Conservation (phyloP, 83 land plant species). For the Larix sibirica region DNA sequence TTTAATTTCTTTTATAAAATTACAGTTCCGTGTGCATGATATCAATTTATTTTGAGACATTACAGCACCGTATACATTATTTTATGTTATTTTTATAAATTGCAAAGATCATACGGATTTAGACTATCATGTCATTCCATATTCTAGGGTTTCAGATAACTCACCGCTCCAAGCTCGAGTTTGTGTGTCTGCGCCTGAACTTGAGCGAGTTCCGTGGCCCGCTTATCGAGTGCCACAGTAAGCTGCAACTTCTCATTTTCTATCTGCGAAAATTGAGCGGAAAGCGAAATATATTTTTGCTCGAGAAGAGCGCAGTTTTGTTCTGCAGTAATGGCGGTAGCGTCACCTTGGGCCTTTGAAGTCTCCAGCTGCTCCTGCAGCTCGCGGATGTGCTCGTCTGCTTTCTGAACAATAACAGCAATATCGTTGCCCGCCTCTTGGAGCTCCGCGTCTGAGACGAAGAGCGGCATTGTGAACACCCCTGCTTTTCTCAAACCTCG, state of each 20-base stretch:
- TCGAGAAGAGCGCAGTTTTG: conserved; percentile 85
- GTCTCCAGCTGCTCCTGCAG: conserved; percentile 69
- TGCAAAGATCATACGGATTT: too few species aligned
- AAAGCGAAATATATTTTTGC: conserved; percentile 72
- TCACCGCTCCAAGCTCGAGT: conserved; percentile 58
- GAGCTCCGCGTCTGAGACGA: conserved; percentile 81
- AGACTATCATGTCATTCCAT: neutral
- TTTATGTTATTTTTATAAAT: too few species aligned
- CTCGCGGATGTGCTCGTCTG: conserved; percentile 61
- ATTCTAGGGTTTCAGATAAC: neutral
- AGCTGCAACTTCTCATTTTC: conserved; percentile 57
- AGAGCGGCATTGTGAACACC: conserved; percentile 70
- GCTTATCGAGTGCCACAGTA: conserved; percentile 39
- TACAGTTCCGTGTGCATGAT: too few species aligned
- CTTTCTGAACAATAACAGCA: conserved; percentile 45
- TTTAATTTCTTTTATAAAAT: too few species aligned
- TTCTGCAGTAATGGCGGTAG: conserved; percentile 86
- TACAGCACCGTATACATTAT: too few species aligned
- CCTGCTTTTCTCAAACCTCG: too few species aligned
- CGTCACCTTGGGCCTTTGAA: conserved; percentile 80
- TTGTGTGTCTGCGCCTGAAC: conserved; percentile 63
- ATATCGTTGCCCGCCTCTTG: conserved; percentile 35
- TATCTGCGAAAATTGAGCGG: conserved; percentile 47
- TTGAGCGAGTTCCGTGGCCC: conserved; percentile 59
- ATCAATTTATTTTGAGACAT: too few species aligned